A percentile compares a stretch with the other conserved stretches of the same genome.
phyloP scores from a whole-genome alignment of 2,329 filamentous ascomycete genomes.

The Geosmithia morbida region DNA sequence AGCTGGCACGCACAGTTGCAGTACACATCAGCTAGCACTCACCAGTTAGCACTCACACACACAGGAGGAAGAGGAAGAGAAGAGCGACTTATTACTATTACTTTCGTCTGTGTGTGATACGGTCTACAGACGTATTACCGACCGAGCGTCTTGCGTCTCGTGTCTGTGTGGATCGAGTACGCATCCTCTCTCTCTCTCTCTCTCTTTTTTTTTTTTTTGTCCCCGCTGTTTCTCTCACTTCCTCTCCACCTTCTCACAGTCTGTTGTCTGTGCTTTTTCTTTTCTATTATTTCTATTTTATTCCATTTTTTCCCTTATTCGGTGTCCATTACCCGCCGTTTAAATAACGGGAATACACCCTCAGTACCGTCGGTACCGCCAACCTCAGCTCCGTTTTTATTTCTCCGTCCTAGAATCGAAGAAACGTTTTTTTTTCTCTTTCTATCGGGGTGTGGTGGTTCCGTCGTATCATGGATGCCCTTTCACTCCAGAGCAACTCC shows the following conservation, averaged over 20 bases:
- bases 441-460: too few relatives aligned
- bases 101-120: too few relatives aligned
- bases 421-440: too few relatives aligned
- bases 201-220: background rate
- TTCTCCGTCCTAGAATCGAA: too few relatives aligned
- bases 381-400: background rate
- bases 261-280: background rate
- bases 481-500: constrained; percentile 23
- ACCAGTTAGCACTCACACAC: too few relatives aligned
- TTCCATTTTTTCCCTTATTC: background rate
- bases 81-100: too few relatives aligned
- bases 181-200: too few relatives aligned
- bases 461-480: constrained; percentile 30
- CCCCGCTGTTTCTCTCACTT: background rate
- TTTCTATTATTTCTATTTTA: background rate
- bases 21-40: too few relatives aligned
- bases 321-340: background rate
- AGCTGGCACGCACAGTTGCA: background rate
- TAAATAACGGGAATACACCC: background rate
- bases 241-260: background rate
- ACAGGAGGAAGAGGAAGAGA: too few relatives aligned
- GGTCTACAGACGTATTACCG: background rate
- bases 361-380: background rate
- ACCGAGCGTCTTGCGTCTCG: too few relatives aligned
- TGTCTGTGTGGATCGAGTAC: too few relatives aligned